A percentile compares a stretch with the other conserved stretches of the same genome.
Evolutionary conservation across 148 eudicot genomes (phyloP).

Genomic region (Spergularia marina): DNA sequence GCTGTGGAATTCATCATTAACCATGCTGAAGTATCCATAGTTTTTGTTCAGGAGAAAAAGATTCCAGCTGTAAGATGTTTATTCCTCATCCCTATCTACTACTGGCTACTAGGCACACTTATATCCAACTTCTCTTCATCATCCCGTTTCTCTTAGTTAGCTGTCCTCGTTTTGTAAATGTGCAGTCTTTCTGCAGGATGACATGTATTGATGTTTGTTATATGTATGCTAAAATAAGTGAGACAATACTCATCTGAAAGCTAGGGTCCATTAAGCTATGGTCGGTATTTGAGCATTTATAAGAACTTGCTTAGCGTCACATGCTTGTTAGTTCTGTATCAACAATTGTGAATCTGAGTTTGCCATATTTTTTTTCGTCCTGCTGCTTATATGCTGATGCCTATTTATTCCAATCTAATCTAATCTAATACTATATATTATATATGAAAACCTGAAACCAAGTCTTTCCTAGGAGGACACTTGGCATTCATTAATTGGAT

Average conservation of each 20-base stretch:
- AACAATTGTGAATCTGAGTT: no score
- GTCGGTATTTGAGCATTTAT: neutral
- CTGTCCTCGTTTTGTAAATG: no score
- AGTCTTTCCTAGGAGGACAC: no score
- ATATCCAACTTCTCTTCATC: neutral
- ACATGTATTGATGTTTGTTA: neutral
- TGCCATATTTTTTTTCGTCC: neutral
- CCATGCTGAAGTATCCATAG: slow-evolving; percentile 87
- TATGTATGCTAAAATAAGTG: no score
- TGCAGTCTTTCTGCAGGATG: neutral
- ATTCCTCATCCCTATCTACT: neutral
- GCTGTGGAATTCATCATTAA: slow-evolving; percentile 94
- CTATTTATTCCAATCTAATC: neutral
- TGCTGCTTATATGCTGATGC: neutral
- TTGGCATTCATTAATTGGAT: no score
- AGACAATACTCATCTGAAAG: neutral
- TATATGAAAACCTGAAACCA: no score
- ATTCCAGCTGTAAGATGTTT: slow-evolving; percentile 56
- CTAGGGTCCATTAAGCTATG: neutral
- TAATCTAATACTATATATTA: no score
- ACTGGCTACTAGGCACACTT: no score
- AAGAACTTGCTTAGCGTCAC: neutral
- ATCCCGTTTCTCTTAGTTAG: neutral
- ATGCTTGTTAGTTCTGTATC: no score
- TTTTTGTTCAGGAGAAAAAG: slow-evolving; percentile 84